These are phyloP conservation scores for Cichorium intybus DNA, from an alignment of 140 eudicot species.

Conservation along the genomic window DNA sequence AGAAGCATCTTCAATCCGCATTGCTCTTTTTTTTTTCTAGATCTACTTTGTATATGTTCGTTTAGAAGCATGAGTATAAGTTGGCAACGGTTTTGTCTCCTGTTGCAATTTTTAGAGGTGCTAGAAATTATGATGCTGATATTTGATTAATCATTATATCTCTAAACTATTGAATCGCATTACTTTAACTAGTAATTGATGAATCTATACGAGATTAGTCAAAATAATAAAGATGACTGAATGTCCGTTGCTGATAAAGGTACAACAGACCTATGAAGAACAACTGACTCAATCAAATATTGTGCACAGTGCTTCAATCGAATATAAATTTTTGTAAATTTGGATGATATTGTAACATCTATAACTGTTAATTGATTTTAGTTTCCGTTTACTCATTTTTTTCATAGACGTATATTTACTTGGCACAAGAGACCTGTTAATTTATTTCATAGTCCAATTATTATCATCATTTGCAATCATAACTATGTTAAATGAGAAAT, in stretches of 20 bases:
- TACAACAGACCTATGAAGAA: not conserved
- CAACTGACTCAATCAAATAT: not conserved
- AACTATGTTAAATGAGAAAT: not conserved
- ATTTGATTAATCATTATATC: not conserved
- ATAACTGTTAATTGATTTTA: not conserved
- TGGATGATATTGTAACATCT: not conserved
- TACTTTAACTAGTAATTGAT: not conserved
- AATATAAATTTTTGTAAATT: not conserved
- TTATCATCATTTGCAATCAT: not conserved
- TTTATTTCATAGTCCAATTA: not conserved
- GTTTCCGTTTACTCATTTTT: too few relatives aligned
- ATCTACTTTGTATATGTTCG: constrained; percentile 1
- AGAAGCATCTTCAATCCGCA: not conserved
- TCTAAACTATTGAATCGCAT: not conserved
- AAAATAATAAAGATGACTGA: not conserved
- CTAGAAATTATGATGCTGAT: not conserved
- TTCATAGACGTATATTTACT: not conserved
- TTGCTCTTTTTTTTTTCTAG: constrained; percentile 12
- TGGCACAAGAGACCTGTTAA: not conserved
- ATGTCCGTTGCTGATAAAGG: not conserved
- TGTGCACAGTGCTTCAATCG: not conserved
- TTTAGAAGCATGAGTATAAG: not conserved
- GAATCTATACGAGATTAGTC: not conserved
- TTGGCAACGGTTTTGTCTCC: not conserved
- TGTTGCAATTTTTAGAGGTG: constrained; percentile 4